These are phyloP conservation scores for Backusella parvicylindrica DNA, from an alignment of 192 early-diverging fungal species.

Conservation along the genomic window DNA sequence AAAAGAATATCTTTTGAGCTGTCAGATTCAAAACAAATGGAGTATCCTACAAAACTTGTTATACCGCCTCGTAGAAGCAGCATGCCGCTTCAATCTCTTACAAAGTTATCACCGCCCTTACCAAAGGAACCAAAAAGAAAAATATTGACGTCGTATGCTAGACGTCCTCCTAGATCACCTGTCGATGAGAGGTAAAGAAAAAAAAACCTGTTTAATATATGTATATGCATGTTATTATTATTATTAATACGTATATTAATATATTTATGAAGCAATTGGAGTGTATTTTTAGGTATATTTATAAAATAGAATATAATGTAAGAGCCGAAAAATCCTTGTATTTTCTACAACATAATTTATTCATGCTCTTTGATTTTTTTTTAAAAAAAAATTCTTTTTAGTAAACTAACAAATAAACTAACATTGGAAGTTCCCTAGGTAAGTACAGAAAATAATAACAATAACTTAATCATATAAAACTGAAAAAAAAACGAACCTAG, in stretches of 20 bases:
- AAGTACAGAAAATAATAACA: not conserved
- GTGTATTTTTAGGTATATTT: not conserved
- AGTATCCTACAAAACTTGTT: not conserved
- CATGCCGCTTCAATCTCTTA: not conserved
- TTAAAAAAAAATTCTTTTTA: no score
- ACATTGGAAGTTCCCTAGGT: not conserved
- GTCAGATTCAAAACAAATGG: not conserved
- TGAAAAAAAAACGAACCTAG: not conserved
- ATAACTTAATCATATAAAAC: not conserved
- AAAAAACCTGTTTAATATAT: not conserved
- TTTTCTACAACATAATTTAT: not conserved
- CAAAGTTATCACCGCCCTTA: not conserved
- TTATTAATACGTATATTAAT: not conserved
- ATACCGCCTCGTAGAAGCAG: conserved; percentile 11
- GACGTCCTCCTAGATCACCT: not conserved
- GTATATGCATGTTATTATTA: not conserved
- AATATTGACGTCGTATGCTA: not conserved
- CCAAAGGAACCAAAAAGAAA: not conserved
- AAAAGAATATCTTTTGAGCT: not conserved
- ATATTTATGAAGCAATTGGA: not conserved
- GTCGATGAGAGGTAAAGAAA: not conserved
- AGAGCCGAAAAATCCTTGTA: not conserved
- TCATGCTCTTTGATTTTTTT: not conserved
- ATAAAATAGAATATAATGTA: conserved; percentile 2
- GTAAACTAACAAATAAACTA: not conserved